phyloP scores from a whole-genome alignment of 1,139 yeast genomes.

The Pichia sp. region DNA sequence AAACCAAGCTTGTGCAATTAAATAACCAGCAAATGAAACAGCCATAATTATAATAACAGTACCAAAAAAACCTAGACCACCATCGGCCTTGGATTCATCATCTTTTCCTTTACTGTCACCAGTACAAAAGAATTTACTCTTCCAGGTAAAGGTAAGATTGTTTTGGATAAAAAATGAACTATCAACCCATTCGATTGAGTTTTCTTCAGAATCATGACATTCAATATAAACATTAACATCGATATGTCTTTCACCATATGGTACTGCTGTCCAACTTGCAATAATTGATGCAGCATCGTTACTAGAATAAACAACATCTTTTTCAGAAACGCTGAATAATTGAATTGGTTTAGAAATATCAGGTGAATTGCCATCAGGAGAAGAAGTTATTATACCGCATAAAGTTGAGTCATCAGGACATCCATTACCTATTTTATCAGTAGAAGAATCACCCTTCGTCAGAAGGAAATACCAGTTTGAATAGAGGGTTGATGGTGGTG shows the following conservation, averaged over 20 bases:
- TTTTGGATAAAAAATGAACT: slow-evolving; percentile 31
- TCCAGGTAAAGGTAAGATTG: slow-evolving; percentile 20
- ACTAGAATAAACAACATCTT: slow-evolving; percentile 32
- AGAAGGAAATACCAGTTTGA: slow-evolving; percentile 66
- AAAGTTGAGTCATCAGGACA: slow-evolving; percentile 69
- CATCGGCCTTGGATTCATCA: slow-evolving; percentile 24
- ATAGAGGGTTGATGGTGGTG: slow-evolving; percentile 73
- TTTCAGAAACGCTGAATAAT: slow-evolving; percentile 44
- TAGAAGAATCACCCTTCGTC: slow-evolving; percentile 16
- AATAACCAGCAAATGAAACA: slow-evolving; percentile 61
- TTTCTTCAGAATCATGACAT: slow-evolving; percentile 31
- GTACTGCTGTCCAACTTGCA: slow-evolving; percentile 47
- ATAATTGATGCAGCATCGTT: slow-evolving; percentile 29
- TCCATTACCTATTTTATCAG: slow-evolving; percentile 31
- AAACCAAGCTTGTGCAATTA: slow-evolving; percentile 77
- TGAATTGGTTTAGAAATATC: slow-evolving; percentile 44
- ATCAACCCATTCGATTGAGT: slow-evolving; percentile 35
- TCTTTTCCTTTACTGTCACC: slow-evolving; percentile 22
- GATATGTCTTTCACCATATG: slow-evolving; percentile 63
- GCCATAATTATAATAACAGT: slow-evolving; percentile 67
- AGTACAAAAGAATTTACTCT: slow-evolving; percentile 36
- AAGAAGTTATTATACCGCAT: slow-evolving; percentile 55
- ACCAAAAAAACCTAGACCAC: slow-evolving; percentile 70
- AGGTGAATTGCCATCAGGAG: slow-evolving; percentile 24
- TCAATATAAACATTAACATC: slow-evolving; percentile 51